These are phyloP conservation scores for Wickerhamiella nectarea DNA, from an alignment of 805 yeast genomes.

Conservation along the genomic window DNA sequence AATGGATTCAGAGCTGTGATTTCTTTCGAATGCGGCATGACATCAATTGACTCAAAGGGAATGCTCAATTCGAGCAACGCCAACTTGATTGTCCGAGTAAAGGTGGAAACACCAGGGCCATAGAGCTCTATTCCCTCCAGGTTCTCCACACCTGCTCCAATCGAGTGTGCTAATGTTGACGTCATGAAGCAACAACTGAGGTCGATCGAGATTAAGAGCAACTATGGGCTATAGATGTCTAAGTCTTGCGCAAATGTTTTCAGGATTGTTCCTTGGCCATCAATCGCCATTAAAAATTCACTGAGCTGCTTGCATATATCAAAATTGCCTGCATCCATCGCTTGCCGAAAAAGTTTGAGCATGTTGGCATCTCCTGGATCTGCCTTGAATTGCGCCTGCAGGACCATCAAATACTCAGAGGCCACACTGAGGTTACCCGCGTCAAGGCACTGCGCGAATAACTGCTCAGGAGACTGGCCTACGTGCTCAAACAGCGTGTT, in stretches of 20 bases:
- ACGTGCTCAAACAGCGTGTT: conserved; percentile 26
- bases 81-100: not conserved
- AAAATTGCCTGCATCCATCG: conserved; percentile 24
- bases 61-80: not conserved
- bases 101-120: not conserved
- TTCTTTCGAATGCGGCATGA: not conserved
- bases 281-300: conserved; percentile 22
- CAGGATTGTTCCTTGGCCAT: not conserved
- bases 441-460: conserved; percentile 26
- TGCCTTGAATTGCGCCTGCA: conserved; percentile 24
- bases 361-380: conserved; percentile 18
- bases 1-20: not conserved
- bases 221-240: not conserved
- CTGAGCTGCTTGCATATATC: conserved; percentile 29
- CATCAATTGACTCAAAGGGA: not conserved
- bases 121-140: not conserved
- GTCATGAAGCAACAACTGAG: not conserved
- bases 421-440: conserved; percentile 29
- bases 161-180: not conserved
- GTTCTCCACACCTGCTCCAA: not conserved
- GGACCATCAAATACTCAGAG: conserved; percentile 29
- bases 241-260: conserved; percentile 6
- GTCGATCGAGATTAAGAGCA: not conserved
- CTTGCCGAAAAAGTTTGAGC: conserved; percentile 24
- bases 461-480: conserved; percentile 25